Conservation (phyloP, 106 monocot genomes). For the Allium sativum region DNA sequence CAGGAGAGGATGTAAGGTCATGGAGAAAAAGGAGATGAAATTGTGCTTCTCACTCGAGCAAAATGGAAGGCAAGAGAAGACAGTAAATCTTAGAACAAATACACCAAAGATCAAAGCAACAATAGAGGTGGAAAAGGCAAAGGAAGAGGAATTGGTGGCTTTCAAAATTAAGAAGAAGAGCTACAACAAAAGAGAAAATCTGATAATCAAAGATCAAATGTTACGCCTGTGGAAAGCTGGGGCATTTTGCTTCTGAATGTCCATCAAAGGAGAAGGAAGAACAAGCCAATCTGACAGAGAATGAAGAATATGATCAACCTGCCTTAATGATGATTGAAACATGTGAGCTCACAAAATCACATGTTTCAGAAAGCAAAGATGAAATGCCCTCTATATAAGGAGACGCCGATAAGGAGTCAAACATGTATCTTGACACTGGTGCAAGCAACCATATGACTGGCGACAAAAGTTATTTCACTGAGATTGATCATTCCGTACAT, state of each 20-base stretch:
- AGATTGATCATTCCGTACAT: background rate
- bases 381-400: background rate
- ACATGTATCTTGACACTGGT: background rate
- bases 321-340: background rate
- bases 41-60: background rate
- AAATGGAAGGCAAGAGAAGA: background rate
- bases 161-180: background rate
- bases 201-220: background rate
- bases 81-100: background rate
- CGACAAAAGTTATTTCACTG: background rate
- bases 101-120: background rate
- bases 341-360: background rate
- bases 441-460: conserved; percentile 2
- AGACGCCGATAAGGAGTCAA: background rate
- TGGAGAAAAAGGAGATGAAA: too few species aligned
- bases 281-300: background rate
- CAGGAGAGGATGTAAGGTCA: too few species aligned
- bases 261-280: background rate
- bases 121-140: background rate
- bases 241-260: conserved; percentile 7
- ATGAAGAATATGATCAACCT: background rate
- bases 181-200: background rate
- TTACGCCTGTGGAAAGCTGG: background rate
- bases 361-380: background rate
- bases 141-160: background rate